Base-by-base conservation (phyloP, 495 filamentous ascomycete genomes). In the Jackrogersella minutella region DNA sequence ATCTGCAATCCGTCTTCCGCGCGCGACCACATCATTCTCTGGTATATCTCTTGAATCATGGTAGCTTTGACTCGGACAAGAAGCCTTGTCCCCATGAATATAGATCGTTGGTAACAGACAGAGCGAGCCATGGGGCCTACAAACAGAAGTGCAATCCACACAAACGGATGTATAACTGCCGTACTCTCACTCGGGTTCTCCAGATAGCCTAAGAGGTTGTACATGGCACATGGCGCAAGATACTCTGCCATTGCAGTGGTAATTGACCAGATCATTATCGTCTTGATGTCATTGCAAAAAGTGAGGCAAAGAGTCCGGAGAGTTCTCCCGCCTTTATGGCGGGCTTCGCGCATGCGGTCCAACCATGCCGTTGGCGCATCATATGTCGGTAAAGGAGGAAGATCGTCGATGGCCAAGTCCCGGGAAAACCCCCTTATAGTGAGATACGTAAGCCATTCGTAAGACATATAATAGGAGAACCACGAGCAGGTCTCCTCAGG, bases 401-500 rank as follows among this genome's bases (percentile, higher is more conserved):
- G 55, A 60, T 76, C 76, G 33, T 72, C 73, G 53, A 76, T 72
- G 8, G 65, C 72, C 39, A 78, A 33, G 34, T 73, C 67, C 19
- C 68, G 65, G 26, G 51, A 66, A 37, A 59, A 71, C 3, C 73
- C 74, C 14, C 62, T 70, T n/a, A 74, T 16, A n/a, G 74, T 76
- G 26, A 78, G 58, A 53, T 75, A 68, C 4, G 74, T 76, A 22
- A 78, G 66, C 74, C 74, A 78, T 33, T 70, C 76, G 47, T 78
- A 78, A 0, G 71, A 70, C 40, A 73, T 69, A 50, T 73, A 78
- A 39, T 76, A 78, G 3, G 76, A 78, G 50, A 77, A 76, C 10
- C 67, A 63, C 73, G 47, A 93, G 76, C 39, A 93, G 70, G 44
- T 86, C 83, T 81, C 87, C 87, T 22, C 92, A 89, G 68, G 90